These are phyloP conservation scores for Ambrosia hybrid DNA, from an alignment of 140 eudicot species.

Conservation along the genomic window DNA sequence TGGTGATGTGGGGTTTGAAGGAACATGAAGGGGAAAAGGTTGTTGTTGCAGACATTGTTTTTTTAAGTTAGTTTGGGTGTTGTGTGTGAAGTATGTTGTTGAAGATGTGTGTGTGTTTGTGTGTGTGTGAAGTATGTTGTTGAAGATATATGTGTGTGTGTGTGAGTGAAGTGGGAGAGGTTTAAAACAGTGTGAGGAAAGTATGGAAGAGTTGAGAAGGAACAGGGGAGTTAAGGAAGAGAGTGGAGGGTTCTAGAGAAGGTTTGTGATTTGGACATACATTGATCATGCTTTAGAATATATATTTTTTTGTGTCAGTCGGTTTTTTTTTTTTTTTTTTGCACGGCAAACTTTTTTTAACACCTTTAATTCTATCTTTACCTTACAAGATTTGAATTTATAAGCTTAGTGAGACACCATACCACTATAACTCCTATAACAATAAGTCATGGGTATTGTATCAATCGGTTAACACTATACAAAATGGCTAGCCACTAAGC, in stretches of 20 bases:
- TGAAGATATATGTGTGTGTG: not conserved
- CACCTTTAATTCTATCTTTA: too few species aligned
- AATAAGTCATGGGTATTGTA: too few species aligned
- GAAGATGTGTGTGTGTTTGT: not conserved
- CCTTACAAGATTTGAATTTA: too few species aligned
- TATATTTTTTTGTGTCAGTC: too few species aligned
- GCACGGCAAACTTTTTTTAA: too few species aligned
- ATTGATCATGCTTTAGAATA: not conserved
- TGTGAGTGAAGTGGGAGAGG: slow-evolving; percentile 22
- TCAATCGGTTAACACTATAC: too few species aligned
- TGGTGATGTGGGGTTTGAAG: slow-evolving; percentile 35
- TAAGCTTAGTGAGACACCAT: too few species aligned
- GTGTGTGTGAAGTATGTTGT: not conserved
- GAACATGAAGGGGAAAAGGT: slow-evolving; percentile 30
- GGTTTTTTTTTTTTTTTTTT: too few species aligned
- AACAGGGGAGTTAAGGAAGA: slow-evolving; percentile 1
- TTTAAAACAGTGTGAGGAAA: slow-evolving; percentile 15
- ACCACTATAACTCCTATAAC: too few species aligned
- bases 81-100: not conserved
- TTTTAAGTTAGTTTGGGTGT: not conserved
- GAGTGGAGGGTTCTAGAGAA: slow-evolving; percentile 38
- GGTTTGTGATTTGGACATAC: slow-evolving; percentile 18
- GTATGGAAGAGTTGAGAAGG: slow-evolving; percentile 27
- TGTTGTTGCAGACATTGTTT: slow-evolving; percentile 20
- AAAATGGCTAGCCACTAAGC: too few species aligned